Base-by-base conservation (phyloP, 345 rosid genomes). In the Gynandropsis gynandra region DNA sequence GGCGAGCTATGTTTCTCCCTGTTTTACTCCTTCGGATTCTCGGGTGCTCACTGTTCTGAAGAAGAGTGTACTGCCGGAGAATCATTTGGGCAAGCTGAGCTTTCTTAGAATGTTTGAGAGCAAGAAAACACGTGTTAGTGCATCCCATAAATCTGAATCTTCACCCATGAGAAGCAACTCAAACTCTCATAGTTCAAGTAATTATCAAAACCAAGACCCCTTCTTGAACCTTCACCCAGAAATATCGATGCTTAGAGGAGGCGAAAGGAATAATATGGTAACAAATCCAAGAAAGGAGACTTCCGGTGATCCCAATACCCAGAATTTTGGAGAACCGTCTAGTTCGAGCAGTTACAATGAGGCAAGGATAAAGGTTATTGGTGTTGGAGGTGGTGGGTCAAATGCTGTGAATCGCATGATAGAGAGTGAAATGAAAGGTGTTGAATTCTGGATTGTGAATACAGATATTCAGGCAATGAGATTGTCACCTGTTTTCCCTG, bases 361-460 rank as follows among this genome's bases (percentile, higher is more conserved):
- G 62, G 95, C 98, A 15, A 92, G 76, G 78, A 92, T 92, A 44
- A 92, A 92, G 70, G 98, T 92, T 54, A 80, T 92, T 47, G 97
- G 98, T 34, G 80, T 85, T 48, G 95, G 98, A 59, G 98, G 98
- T 15, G 98, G 96, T 33, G 98, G 98, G 34, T 92, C 98, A 13
- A 92, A 92, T 69, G 98, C 97, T 51, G 95, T 92, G 64, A 87
- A 87, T 21, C 95, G 95, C 36, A 92, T 92, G 98, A 92, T 92
- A 48, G 97, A 87, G 73, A 87, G 94, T 50, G 71, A 80, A 34
- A 83, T 92, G 98, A 69, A 71, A 48, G 98, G 95, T 0, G 90
- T 92, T 29, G 98, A 92, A 71, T 87, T 92, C 47, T 92, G 96
- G 96, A 85, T 92, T 27, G 95, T 87, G 40, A 92, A 92, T 35